phyloP scores from a whole-genome alignment of 257 asterid species.

The Nicotiana knightiana region DNA sequence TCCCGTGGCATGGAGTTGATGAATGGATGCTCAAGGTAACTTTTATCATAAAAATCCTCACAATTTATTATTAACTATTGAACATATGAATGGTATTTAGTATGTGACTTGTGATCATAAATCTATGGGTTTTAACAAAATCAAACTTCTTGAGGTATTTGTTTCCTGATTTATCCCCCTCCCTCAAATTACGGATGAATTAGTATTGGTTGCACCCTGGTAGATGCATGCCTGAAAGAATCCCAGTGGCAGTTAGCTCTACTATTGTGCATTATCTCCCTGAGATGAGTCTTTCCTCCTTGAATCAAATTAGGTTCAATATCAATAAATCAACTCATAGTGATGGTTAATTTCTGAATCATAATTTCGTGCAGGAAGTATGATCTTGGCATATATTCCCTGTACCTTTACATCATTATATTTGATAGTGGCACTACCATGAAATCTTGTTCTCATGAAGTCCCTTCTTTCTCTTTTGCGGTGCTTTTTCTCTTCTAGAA shows the following conservation, averaged over 20 bases:
- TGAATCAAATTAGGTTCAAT: not conserved
- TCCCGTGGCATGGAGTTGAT: constrained; percentile 81
- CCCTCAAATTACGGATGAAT: not conserved
- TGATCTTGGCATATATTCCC: not conserved
- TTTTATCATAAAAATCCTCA: not conserved
- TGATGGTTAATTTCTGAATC: not conserved
- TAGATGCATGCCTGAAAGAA: not conserved
- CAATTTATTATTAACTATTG: not conserved
- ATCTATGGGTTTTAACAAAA: not conserved
- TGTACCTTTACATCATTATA: not conserved
- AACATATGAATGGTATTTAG: not conserved
- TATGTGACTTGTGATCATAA: not conserved
- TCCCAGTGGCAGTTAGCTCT: not conserved
- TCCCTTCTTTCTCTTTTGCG: not conserved
- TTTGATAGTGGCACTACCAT: not conserved
- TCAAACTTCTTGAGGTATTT: not conserved
- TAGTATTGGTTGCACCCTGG: not conserved
- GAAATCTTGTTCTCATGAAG: not conserved
- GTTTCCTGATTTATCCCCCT: not conserved
- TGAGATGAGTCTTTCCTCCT: not conserved
- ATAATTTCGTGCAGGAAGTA: not conserved
- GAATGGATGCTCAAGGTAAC: constrained; percentile 84
- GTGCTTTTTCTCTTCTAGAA: not conserved
- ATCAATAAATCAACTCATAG: not conserved
- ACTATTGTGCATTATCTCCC: not conserved